Evolutionary conservation across 1,284 basidiomycete genomes (phyloP), one percentile per base, ranked within the genome.

Genomic region (Puccinia horiana): DNA sequence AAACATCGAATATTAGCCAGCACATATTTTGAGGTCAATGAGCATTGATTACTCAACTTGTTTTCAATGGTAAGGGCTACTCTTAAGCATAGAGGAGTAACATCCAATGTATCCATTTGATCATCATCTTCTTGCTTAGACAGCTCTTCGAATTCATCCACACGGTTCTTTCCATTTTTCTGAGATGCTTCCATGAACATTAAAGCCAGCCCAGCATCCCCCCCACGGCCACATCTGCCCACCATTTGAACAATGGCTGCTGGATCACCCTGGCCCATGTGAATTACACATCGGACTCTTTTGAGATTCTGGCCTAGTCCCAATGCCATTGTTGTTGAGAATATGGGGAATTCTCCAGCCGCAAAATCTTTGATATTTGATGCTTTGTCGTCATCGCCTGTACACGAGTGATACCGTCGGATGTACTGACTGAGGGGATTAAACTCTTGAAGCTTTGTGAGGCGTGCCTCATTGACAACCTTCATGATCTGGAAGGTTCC

Each of bases 291-390:
- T n/a, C 29, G 40, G 5, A 75, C 72, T 20, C 37, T 5, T 5
- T 75, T 42, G 23, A 54, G 54, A n/a, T 52, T 58, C n/a, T 75
- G 72, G 6, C 72, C 72, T 2, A 75, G 72, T 5, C 72, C 47
- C n/a, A 75, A 32, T 12, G 47, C 72, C 72, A 75, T 75, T 12
- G 72, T 75, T 12, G 47, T 20, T 16, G 37, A 75, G 35, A 75
- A 35, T 1, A 54, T 37, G 3, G 47, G 54, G 23, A 75, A 54
- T 5, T 75, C 29, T 1, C 26, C 72, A 1, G 3, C 47, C 1
- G 9, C 18, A 23, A 54, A 58, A 16, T 49, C 49, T 5, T 9
- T 14, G n/a, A 47, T 54, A 18, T 32, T 56, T 42, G 2, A 12
- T 11, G 20, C 20, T 29, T 75, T 54, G 49, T 75, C 54, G 1